phyloP scores from a whole-genome alignment of 306 rosid species.

The Medicago ruthenica region DNA sequence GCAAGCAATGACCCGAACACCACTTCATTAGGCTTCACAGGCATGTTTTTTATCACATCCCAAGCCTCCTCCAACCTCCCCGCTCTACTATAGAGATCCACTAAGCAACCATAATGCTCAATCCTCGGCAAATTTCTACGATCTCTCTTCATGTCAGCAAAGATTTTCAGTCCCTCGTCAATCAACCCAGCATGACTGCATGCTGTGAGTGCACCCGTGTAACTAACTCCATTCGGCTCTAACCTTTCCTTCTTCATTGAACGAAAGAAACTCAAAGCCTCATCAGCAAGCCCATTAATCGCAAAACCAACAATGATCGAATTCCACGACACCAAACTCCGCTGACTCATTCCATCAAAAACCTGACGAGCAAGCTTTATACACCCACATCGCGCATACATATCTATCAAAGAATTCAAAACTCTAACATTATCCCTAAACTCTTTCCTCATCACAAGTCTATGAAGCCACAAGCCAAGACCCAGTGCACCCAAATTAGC shows the following conservation, averaged over 20 bases:
- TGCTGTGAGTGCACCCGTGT: slow-evolving; percentile 85
- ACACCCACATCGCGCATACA: slow-evolving; percentile 90
- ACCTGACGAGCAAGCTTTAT: slow-evolving; percentile 72
- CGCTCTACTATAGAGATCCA: slow-evolving; percentile 84
- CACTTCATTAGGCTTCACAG: slow-evolving; percentile 87
- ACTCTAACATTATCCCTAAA: slow-evolving; percentile 59
- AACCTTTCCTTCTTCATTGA: slow-evolving; percentile 75
- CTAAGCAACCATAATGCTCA: slow-evolving; percentile 90
- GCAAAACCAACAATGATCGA: slow-evolving; percentile 88
- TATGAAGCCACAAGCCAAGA: slow-evolving; percentile 77
- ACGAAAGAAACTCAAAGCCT: slow-evolving; percentile 64
- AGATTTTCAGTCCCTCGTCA: slow-evolving; percentile 65
- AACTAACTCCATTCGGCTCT: slow-evolving; percentile 75
- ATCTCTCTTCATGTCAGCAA: slow-evolving; percentile 63
- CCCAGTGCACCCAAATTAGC: slow-evolving; percentile 85
- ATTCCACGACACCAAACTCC: slow-evolving; percentile 85
- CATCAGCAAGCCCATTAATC: slow-evolving; percentile 72
- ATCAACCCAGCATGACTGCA: slow-evolving; percentile 89
- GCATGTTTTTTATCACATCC: slow-evolving; percentile 69
- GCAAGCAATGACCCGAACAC: slow-evolving; percentile 90
- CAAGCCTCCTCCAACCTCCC: slow-evolving; percentile 82
- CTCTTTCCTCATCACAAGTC: slow-evolving; percentile 56
- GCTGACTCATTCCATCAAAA: slow-evolving; percentile 58
- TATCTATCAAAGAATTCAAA: slow-evolving; percentile 72
- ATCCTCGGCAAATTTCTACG: slow-evolving; percentile 62